Base-by-base conservation (phyloP, 257 asterid genomes). In the Voacanga thouarsii region DNA sequence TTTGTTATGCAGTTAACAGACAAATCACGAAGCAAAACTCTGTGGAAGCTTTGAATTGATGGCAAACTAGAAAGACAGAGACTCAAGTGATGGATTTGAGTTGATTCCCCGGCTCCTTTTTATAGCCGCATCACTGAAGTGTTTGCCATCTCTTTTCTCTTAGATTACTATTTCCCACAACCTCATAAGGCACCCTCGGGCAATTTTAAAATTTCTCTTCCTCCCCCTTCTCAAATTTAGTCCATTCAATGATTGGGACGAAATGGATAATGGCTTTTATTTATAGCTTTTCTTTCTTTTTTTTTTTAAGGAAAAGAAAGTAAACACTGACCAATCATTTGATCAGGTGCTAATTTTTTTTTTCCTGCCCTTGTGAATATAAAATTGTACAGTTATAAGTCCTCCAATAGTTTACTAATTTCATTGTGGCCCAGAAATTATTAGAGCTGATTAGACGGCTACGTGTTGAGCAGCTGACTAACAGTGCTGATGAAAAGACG, bases 91-190 rank as follows among this genome's bases (percentile, higher is more conserved):
- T 65, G 72, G 68, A 70, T 75, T 76, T 28, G 72, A 81, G 56
- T 71, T 63, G 78, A 81, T 71, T 70, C 70, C 53, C 76, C n/a
- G 1, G 60, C 2, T 33, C 61, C 79, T 59, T 83, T 83, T 83
- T 83, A 83, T 83, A 83, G 81, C 68, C 28, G 81, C 55, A 71
- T 2, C 30, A 30, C 37, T 16, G 50, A 73, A 19, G 67, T 51
- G 33, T 50, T 28, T 33, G 63, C 50, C 77, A 33, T 73, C 28
- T 73, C 10, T 19, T 16, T 11, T 73, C 47, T 11, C 28, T 55
- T 55, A 7, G 18, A 14, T 53, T 53, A 55, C 21, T 55, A 33
- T 33, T 73, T 12, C n/a, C 65, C 1, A 41, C 21, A 23, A 21
- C 18, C 23, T n/a, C 49, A 12, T 19, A 21, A 68, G 51, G n/a